Base-by-base conservation (phyloP, 2,329 filamentous ascomycete species). In the Beauveria sp. region DNA sequence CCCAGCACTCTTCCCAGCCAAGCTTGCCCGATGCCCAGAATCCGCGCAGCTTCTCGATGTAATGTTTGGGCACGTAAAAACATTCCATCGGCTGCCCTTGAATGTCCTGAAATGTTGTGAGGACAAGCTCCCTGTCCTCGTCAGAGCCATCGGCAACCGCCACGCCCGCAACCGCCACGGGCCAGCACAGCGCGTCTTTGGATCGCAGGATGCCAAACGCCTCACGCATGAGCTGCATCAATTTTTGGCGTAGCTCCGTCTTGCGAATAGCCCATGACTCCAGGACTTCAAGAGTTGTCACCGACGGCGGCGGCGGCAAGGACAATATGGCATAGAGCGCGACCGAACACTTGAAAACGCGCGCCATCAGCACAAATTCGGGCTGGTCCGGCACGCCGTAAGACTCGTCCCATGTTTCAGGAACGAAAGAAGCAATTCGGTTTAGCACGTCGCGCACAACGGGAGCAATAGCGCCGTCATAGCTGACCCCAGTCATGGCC, bases 1-100 rank as follows among this genome's bases (percentile, higher is more conserved):
- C 20, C 34, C 34, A 58, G 31, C 55, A 58, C 45, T 58, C 55
- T 12, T 58, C 55, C 55, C 55, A 58, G 20, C 24, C 55, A n/a
- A 16, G 9, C 46, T 50, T 58, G 20, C 55, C 45, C 16, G 55
- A 58, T 3, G 45, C 55, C 55, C 55, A 58, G 9, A 58, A 58
- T 14, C 9, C 10, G 16, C 20, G 40, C 22, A 28, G 42, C 40
- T 55, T 55, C 10, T 55, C 40, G 12, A 38, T 22, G 8, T 52
- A 52, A 38, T 20, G n/a, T 18, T 22, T 34, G 9, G 50, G 50
- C 7, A 52, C 28, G 28, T 52, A 52, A 22, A 52, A 52, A 7
- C 28, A 34, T 31, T 52, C 50, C 8, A 12, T 18, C n/a, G 34
- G 28, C 9, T 18, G n/a, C 52, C 38, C 38, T 5, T 54, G 9